Conservation (phyloP, 352 stramenopile genomes). For the Lagenidium giganteum region DNA sequence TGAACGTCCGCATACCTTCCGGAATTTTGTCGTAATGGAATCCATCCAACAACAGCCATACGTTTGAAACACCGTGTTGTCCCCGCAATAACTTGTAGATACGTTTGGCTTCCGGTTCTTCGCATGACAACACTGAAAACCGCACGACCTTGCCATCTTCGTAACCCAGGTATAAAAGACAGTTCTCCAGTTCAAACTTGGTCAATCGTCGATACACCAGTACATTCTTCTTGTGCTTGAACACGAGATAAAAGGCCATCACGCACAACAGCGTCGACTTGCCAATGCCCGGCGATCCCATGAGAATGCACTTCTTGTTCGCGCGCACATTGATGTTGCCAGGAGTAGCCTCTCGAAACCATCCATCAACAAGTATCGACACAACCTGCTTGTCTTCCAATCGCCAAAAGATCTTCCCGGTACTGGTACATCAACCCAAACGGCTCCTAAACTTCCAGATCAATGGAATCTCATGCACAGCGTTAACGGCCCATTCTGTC, state of each 20-base stretch:
- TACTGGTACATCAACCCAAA: constrained; percentile 10
- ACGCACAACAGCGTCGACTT: constrained; percentile 19
- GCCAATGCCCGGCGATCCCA: constrained; percentile 11
- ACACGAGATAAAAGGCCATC: constrained; percentile 12
- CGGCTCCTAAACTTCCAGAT: constrained; percentile 4
- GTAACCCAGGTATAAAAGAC: constrained; percentile 14
- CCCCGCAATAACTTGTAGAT: neutral
- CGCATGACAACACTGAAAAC: neutral
- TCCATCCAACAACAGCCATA: constrained; percentile 19
- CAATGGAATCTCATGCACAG: constrained; percentile 5
- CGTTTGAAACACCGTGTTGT: constrained; percentile 2
- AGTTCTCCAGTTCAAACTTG: constrained; percentile 1
- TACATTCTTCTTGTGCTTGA: constrained; percentile 23
- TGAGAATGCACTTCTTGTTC: constrained; percentile 14
- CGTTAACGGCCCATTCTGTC: constrained; percentile 1
- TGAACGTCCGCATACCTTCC: constrained; percentile 3
- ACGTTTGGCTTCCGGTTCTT: neutral
- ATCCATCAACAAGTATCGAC: constrained; percentile 6
- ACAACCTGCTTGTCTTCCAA: constrained; percentile 12
- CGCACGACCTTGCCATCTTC: constrained; percentile 6
- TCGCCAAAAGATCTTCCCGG: constrained; percentile 11
- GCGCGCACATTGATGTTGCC: neutral
- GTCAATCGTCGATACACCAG: constrained; percentile 16
- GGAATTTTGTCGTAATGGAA: constrained; percentile 12
- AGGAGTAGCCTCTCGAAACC: constrained; percentile 3